Conservation (phyloP, 352 stramenopile species). For the Globisporangium uncinulatum region DNA sequence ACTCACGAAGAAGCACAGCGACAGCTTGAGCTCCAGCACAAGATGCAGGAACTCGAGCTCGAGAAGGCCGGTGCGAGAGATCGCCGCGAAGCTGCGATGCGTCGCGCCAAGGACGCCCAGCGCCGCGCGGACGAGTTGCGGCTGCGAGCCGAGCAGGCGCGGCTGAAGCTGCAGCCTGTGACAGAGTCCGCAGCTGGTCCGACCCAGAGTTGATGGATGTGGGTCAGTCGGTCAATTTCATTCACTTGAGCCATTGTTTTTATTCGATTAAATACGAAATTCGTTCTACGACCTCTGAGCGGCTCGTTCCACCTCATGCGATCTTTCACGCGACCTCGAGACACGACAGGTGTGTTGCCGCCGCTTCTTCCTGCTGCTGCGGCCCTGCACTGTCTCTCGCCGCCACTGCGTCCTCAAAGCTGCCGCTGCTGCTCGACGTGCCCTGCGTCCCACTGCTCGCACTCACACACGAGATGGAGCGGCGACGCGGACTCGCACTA, state of each 20-base stretch:
- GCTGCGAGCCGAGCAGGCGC: constrained; percentile 43
- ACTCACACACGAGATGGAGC: constrained; percentile 39
- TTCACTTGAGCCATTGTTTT: background rate
- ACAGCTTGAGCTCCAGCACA: constrained; percentile 28
- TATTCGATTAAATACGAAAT: constrained; percentile 1
- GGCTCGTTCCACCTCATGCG: background rate
- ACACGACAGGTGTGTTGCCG: constrained; percentile 27
- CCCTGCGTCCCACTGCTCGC: constrained; percentile 36
- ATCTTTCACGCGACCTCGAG: constrained; percentile 30
- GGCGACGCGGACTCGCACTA: constrained; percentile 10
- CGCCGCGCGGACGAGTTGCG: constrained; percentile 53
- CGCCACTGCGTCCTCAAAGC: constrained; percentile 23
- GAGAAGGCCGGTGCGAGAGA: constrained; percentile 37
- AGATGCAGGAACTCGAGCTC: constrained; percentile 43
- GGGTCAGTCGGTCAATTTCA: background rate
- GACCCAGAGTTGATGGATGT: too few relatives aligned
- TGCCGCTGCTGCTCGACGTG: constrained; percentile 56
- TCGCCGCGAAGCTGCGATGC: constrained; percentile 37
- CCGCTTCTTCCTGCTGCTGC: constrained; percentile 11
- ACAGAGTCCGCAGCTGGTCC: too few relatives aligned
- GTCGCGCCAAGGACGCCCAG: constrained; percentile 46
- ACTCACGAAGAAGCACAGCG: constrained; percentile 53
- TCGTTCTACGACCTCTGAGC: too few relatives aligned
- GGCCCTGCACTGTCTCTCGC: constrained; percentile 9
- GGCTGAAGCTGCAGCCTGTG: constrained; percentile 19